Evolutionary conservation across 2,329 filamentous ascomycete genomes (phyloP), one percentile per base, ranked within the genome.

Genomic region (Fusarium euwallaceae): DNA sequence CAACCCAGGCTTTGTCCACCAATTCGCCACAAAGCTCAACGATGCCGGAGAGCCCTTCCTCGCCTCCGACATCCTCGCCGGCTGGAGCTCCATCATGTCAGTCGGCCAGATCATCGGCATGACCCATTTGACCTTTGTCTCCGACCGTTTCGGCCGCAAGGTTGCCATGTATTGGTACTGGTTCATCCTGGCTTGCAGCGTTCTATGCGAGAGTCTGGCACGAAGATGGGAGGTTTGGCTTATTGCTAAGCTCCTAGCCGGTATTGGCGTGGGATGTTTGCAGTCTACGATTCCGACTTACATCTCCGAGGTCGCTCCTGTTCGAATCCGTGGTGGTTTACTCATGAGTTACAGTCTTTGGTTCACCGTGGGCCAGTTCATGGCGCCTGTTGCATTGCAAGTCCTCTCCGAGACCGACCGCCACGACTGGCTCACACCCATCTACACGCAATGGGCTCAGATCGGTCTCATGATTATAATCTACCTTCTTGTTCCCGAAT

Each of bases 401-500:
- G 66, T 74, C 3, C 76, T 86, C 2, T 81, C 80, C 45, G 64
- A 73, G 10, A 62, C 61, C 0, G 73, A 82, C 32, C 82, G 82
- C 0, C 75, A 79, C 22, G 75, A 86, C 55, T 86, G 81, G 67
- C 78, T 80, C 8, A 81, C 80, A 5, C 81, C 85, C 2, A 83
- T 87, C 32, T 86, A 86, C 63, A 85, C 85, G 0, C 72, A 87
- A 78, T 87, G 85, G 85, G 82, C 82, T 1, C 84, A 85, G 78
- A 78, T 87, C 14, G 85, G 84, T 0, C 34, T 82, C 8, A 86
- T 85, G 78, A 61, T 79, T 0, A 61, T 83, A 6, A 83, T 86
- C 22, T 86, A 84, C 51, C 12, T 82, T 7, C 64, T 82, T 16
- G 72, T 86, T 5, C 83, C 83, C 2, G 83, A 84, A 61, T 83